Evolutionary conservation across 2,329 filamentous ascomycete genomes (phyloP).

Genomic region (Pseudogymnoascus sp.): DNA sequence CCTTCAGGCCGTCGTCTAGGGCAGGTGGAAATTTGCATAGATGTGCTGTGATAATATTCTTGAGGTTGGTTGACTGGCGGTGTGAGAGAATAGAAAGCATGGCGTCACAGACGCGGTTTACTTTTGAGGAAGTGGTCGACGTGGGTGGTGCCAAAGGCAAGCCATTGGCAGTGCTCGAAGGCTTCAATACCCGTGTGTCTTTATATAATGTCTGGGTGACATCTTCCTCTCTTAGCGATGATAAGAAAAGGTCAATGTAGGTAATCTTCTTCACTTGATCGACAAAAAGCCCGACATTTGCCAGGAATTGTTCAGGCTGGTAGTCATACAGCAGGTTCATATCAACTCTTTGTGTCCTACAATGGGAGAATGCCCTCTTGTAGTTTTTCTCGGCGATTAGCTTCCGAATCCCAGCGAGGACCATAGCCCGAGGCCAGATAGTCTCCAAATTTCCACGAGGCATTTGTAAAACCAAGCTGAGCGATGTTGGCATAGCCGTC

Average conservation of each 20-base stretch:
- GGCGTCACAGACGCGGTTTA: slow-evolving; percentile 82
- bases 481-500: slow-evolving; percentile 79
- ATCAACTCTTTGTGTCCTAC: slow-evolving; percentile 87
- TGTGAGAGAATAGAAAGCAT: slow-evolving; percentile 60
- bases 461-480: slow-evolving; percentile 86
- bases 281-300: slow-evolving; percentile 66
- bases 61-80: slow-evolving; percentile 57
- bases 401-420: slow-evolving; percentile 77
- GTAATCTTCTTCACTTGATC: slow-evolving; percentile 74
- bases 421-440: slow-evolving; percentile 84
- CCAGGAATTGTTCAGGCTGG: slow-evolving; percentile 75
- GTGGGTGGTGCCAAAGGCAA: slow-evolving; percentile 22
- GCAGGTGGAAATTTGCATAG: slow-evolving; percentile 91
- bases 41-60: slow-evolving; percentile 89
- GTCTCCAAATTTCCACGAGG: slow-evolving; percentile 93
- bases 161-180: slow-evolving; percentile 20
- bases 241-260: slow-evolving; percentile 84
- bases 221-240: slow-evolving; percentile 79
- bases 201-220: slow-evolving; percentile 90
- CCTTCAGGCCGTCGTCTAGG: slow-evolving; percentile 69
- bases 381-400: slow-evolving; percentile 77
- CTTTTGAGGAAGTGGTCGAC: slow-evolving; percentile 44
- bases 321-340: slow-evolving; percentile 98
- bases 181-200: slow-evolving; percentile 56
- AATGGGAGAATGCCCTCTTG: slow-evolving; percentile 72